Evolutionary conservation across 1,139 yeast genomes (phyloP).

Genomic region (Taphrina flavorubra): DNA sequence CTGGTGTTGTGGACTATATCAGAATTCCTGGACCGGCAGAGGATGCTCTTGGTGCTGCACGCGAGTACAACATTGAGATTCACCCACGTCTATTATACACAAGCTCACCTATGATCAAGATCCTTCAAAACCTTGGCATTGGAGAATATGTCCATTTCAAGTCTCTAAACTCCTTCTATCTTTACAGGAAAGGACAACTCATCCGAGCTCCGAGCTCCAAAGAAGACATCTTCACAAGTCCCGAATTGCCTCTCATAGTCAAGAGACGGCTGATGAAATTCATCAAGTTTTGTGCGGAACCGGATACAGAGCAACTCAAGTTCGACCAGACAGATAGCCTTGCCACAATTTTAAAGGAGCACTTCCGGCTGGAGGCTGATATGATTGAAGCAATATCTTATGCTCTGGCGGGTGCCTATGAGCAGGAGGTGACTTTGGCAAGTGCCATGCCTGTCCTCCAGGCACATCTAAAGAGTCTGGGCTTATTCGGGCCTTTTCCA

Average conservation of each 20-base stretch:
- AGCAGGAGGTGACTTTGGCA: conserved; percentile 65
- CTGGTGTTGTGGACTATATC: not conserved
- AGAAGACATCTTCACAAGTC: conserved; percentile 93
- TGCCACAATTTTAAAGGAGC: conserved; percentile 18
- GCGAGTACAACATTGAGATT: conserved; percentile 84
- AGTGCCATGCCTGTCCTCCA: conserved; percentile 80
- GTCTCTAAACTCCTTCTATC: conserved; percentile 84
- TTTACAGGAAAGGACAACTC: conserved; percentile 62
- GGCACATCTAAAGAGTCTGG: conserved; percentile 82
- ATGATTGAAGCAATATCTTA: conserved; percentile 55
- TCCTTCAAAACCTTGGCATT: conserved; percentile 81
- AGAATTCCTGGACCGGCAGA: not conserved
- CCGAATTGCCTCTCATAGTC: conserved; percentile 72
- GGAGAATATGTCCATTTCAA: conserved; percentile 91
- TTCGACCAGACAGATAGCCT: conserved; percentile 47
- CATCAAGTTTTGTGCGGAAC: conserved; percentile 81
- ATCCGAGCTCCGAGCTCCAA: conserved; percentile 73
- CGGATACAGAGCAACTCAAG: conserved; percentile 59
- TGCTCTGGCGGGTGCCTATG: conserved; percentile 80
- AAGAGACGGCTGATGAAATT: conserved; percentile 91
- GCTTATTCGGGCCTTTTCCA: conserved; percentile 93
- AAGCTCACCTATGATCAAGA: conserved; percentile 77
- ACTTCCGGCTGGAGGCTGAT: conserved; percentile 7
- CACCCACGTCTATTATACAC: conserved; percentile 91
- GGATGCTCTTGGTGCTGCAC: conserved; percentile 54